Conservation (phyloP, 2,329 filamentous ascomycete genomes). For the Rhynchosporium graminicola region DNA sequence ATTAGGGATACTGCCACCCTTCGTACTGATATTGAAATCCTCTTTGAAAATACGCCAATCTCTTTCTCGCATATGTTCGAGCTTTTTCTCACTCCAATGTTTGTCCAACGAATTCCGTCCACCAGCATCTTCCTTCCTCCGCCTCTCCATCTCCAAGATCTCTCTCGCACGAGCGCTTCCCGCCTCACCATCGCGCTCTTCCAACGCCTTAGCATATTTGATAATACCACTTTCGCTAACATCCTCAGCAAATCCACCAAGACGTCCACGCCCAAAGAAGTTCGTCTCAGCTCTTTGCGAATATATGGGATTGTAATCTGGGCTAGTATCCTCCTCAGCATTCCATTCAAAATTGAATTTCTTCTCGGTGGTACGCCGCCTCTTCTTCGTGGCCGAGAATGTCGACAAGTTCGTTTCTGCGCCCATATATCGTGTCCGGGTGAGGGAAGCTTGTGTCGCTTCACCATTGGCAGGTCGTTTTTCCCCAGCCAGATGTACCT, state of each 20-base stretch:
- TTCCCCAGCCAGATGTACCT: constrained; percentile 41
- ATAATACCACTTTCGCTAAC: constrained; percentile 55
- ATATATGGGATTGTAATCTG: constrained; percentile 81
- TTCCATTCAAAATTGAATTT: constrained; percentile 99
- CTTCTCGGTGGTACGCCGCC: constrained; percentile 86
- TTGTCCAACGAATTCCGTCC: constrained; percentile 78
- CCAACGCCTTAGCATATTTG: constrained; percentile 67
- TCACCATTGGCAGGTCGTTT: constrained; percentile 47
- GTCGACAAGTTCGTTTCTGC: constrained; percentile 82
- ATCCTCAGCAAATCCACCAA: constrained; percentile 66
- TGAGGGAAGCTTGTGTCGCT: constrained; percentile 71
- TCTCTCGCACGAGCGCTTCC: constrained; percentile 75
- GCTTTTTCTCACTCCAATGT: constrained; percentile 92
- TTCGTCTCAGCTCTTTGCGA: constrained; percentile 64
- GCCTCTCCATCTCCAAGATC: constrained; percentile 82
- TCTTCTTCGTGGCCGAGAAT: constrained; percentile 95
- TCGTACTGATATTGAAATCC: constrained; percentile 94
- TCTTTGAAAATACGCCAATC: constrained; percentile 99
- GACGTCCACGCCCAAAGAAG: constrained; percentile 67
- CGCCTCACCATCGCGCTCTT: constrained; percentile 72
- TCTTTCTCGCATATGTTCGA: constrained; percentile 92
- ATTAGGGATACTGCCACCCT: constrained; percentile 88
- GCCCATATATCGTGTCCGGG: constrained; percentile 86
- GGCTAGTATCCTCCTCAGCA: constrained; percentile 86
- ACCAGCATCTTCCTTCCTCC: constrained; percentile 70